Conservation (phyloP, 1,284 basidiomycete genomes). For the Naganishia liquefaciens region DNA sequence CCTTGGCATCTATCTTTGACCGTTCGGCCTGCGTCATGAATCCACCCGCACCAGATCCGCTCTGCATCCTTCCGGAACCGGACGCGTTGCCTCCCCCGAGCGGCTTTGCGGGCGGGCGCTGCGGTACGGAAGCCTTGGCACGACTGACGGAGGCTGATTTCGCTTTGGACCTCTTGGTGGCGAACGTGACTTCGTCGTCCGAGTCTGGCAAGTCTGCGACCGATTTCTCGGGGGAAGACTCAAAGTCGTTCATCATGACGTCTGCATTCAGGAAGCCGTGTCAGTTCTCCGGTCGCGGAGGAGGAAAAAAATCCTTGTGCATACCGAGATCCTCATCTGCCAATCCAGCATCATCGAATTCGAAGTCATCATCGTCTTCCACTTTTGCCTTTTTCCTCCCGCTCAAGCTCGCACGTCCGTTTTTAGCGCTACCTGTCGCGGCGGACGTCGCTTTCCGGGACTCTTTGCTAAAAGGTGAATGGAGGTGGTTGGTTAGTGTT, state of each 20-base stretch:
- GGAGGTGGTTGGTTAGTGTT: not conserved
- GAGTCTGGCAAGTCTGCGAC: conserved; percentile 4
- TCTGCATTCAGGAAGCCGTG: not conserved
- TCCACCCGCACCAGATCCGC: conserved; percentile 32
- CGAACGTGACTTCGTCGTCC: conserved; percentile 35
- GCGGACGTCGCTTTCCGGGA: conserved; percentile 16
- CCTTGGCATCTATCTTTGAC: conserved; percentile 71
- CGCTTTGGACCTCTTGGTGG: conserved; percentile 39
- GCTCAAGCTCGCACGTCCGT: conserved; percentile 26
- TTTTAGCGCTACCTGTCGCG: conserved; percentile 14
- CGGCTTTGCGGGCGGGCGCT: conserved; percentile 30
- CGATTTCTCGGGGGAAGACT: conserved; percentile 42
- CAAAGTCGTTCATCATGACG: conserved; percentile 40
- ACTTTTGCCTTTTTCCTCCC: conserved; percentile 29
- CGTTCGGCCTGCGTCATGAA: conserved; percentile 82
- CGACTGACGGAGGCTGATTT: conserved; percentile 15
- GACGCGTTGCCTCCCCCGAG: conserved; percentile 6
- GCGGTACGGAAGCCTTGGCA: conserved; percentile 4
- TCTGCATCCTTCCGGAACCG: conserved; percentile 9
- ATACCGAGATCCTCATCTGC: conserved; percentile 36
- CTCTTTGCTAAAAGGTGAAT: conserved; percentile 10
- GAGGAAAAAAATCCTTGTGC: not conserved
- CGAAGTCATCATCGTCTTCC: conserved; percentile 49
- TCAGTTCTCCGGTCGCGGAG: not conserved
- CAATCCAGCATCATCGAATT: conserved; percentile 49